Base-by-base conservation (phyloP, 176 grass and related monocot genomes). In the Hyparrhenia diplandra region DNA sequence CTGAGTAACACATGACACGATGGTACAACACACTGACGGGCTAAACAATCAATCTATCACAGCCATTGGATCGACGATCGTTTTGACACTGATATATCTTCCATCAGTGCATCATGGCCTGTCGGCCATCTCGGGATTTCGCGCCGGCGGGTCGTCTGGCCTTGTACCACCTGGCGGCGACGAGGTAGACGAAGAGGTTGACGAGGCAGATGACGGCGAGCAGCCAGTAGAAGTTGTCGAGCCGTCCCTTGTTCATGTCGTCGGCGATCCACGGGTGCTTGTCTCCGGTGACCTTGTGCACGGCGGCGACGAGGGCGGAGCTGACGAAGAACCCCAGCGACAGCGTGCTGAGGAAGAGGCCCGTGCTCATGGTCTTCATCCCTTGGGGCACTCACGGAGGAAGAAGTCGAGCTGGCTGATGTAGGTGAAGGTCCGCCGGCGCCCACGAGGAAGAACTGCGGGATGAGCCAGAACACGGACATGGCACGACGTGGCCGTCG, bases 141-240 rank as follows among this genome's bases (percentile, higher is more conserved):
- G 31, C 31, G 31, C 31, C 31, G 31, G 2, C 31, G 31, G 60
- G 29, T 4, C 75, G 80, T 3, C 62, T 74, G 18, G 87, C 85
- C 93, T 99, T 99, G 85, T 99, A 99, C 89, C 96, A 89, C 87
- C 73, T 82, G 0, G 93, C 90, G 0, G 88, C 87, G 71, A 87
- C 83, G 34, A 99, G 57, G 87, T 91, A 99, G 6, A 87, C 34
- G 43, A 69, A 10, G 45, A 95, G 65, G 73, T 99, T 95, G 54
- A 68, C 73, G 13, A 90, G 6, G 87, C 90, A 91, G 12, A 99
- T 8, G 1, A 30, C 55, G 6, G 96, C 89, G 79, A 99, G 83
- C 5, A 99, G 87, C 96, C 96, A 95, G 85, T 99, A 99, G 90
- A 95, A 99, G 71, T 91, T 91, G 63, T 99, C 86, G 27, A 99